Conservation (phyloP, 768 basidiomycete genomes). For the Melanogaster broomeanus region DNA sequence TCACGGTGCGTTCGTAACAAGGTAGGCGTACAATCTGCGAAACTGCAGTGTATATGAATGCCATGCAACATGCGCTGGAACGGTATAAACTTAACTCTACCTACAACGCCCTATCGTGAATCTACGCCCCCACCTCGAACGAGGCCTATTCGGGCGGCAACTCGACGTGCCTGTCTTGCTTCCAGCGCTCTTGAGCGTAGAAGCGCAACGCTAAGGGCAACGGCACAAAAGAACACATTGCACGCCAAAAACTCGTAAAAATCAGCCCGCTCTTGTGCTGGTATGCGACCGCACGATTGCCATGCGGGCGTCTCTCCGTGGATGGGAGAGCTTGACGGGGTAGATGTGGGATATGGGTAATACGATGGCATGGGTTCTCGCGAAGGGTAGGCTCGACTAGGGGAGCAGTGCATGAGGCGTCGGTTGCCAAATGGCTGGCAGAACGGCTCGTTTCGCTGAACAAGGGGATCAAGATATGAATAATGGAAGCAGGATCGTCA, state of each 20-base stretch:
- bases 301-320: conserved; percentile 76
- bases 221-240: conserved; percentile 69
- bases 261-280: conserved; percentile 75
- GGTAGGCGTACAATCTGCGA: not conserved
- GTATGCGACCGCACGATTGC: conserved; percentile 91
- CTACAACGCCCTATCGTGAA: conserved; percentile 5
- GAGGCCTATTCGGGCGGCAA: conserved; percentile 86
- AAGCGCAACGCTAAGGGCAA: conserved; percentile 67
- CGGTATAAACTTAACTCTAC: conserved; percentile 3
- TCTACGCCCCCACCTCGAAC: conserved; percentile 37
- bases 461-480: conserved; percentile 4
- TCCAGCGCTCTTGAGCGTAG: conserved; percentile 69
- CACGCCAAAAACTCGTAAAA: conserved; percentile 91
- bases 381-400: conserved; percentile 29
- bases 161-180: conserved; percentile 72
- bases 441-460: conserved; percentile 81
- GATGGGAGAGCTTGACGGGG: conserved; percentile 8
- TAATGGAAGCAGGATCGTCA: conserved; percentile 3
- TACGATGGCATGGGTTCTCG: conserved; percentile 17
- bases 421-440: conserved; percentile 97
- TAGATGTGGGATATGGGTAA: conserved; percentile 9
- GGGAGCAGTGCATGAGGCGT: conserved; percentile 79
- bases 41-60: not conserved
- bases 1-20: not conserved
- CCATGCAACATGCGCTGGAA: not conserved